Evolutionary conservation across 2,329 filamentous ascomycete genomes (phyloP).

Genomic region (Trichoderma polysporum): DNA sequence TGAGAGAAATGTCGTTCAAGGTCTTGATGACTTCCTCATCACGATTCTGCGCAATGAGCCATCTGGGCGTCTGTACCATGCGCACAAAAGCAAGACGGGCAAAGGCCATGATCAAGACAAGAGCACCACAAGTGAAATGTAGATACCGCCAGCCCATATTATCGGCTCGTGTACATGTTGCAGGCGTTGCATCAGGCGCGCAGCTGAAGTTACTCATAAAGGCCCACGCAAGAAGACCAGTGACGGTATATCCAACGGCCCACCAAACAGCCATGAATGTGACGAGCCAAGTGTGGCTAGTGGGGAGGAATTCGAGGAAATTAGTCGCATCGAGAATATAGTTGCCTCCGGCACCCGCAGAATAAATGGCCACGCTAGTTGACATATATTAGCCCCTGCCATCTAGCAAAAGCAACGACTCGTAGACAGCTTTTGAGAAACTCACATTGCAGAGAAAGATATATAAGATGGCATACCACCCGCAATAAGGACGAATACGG

Average conservation of each 20-base stretch:
- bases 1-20: constrained; percentile 19
- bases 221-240: constrained; percentile 19
- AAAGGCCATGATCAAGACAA: constrained; percentile 18
- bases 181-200: constrained; percentile 16
- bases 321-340: constrained; percentile 22
- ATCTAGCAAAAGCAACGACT: background rate
- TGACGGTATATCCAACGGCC: constrained; percentile 21
- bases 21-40: constrained; percentile 21
- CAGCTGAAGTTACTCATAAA: constrained; percentile 23
- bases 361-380: constrained; percentile 21
- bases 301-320: constrained; percentile 21
- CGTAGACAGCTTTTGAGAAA: background rate
- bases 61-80: constrained; percentile 22
- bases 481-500: constrained; percentile 20
- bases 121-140: constrained; percentile 17
- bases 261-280: constrained; percentile 22
- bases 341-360: constrained; percentile 21
- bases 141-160: constrained; percentile 24
- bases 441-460: constrained; percentile 20
- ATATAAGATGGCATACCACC: constrained; percentile 21
- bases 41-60: constrained; percentile 21
- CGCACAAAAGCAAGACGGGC: constrained; percentile 15
- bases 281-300: constrained; percentile 18
- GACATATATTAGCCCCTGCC: background rate
- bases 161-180: constrained; percentile 6